phyloP scores from a whole-genome alignment of 2,329 filamentous ascomycete genomes.

The Tolypocladium tropicale region DNA sequence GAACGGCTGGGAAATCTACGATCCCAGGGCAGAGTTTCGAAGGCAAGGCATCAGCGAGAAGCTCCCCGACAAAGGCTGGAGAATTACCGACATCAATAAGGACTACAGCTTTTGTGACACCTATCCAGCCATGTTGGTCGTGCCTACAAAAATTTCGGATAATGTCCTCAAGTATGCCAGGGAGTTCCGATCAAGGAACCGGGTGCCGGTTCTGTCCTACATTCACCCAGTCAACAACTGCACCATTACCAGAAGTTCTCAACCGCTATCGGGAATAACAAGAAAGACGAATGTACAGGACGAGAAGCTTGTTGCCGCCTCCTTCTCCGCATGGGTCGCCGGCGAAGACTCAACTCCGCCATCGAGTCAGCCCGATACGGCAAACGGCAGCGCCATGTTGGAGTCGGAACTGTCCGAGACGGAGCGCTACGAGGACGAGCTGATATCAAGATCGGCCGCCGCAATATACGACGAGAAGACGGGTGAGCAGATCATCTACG shows the following conservation, averaged over 20 bases:
- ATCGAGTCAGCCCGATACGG: constrained; percentile 41
- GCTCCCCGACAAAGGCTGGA: constrained; percentile 70
- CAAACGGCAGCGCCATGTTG: constrained; percentile 16
- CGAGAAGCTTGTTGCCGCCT: constrained; percentile 84
- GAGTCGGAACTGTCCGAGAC: constrained; percentile 47
- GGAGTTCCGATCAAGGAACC: constrained; percentile 75
- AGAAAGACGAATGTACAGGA: constrained; percentile 91
- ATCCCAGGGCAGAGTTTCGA: constrained; percentile 74
- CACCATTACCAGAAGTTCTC: constrained; percentile 89
- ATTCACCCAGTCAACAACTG: constrained; percentile 96
- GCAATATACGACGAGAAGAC: constrained; percentile 46
- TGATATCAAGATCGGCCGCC: constrained; percentile 33
- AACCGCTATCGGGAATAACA: constrained; percentile 78
- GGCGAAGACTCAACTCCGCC: constrained; percentile 21
- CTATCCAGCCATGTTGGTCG: constrained; percentile 75
- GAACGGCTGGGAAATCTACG: constrained; percentile 77
- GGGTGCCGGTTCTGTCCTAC: constrained; percentile 85
- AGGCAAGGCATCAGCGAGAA: constrained; percentile 82
- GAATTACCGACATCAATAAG: constrained; percentile 79
- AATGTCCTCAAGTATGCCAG: constrained; percentile 91
- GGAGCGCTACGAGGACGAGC: constrained; percentile 59
- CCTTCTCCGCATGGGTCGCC: constrained; percentile 50
- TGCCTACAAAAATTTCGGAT: constrained; percentile 88
- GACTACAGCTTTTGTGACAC: constrained; percentile 89
- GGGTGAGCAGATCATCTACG: constrained; percentile 62